A percentile compares a stretch with the other conserved stretches of the same genome.
These are phyloP conservation scores for Russula ochroleuca DNA, from an alignment of 768 basidiomycete species.

Conservation along the genomic window DNA sequence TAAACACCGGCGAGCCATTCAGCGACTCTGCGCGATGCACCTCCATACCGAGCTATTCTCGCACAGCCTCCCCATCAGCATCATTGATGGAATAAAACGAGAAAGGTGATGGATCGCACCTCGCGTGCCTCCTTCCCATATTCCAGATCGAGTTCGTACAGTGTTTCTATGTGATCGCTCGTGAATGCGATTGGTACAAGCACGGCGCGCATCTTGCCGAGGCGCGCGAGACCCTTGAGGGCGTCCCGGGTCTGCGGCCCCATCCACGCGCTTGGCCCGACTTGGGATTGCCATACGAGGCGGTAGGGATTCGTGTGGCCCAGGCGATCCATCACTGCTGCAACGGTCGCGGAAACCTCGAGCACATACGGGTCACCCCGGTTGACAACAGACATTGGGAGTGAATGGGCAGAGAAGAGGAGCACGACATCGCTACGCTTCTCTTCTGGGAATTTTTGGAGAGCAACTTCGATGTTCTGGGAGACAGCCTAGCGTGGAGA, in stretches of 20 bases:
- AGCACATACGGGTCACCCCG: slow-evolving; percentile 96
- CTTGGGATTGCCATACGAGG: slow-evolving; percentile 96
- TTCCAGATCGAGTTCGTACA: slow-evolving; percentile 94
- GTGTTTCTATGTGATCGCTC: slow-evolving; percentile 97
- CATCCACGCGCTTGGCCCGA: slow-evolving; percentile 97
- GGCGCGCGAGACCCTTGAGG: slow-evolving; percentile 76
- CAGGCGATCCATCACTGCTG: slow-evolving; percentile 88
- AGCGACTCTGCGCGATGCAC: slow-evolving; percentile 84
- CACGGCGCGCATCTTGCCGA: slow-evolving; percentile 72
- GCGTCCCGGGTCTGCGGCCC: slow-evolving; percentile 94
- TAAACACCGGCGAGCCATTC: slow-evolving; percentile 94
- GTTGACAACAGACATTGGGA: slow-evolving; percentile 98
- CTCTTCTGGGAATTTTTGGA: slow-evolving; percentile 71
- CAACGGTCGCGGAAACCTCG: slow-evolving; percentile 92
- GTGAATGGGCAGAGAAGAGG: slow-evolving; percentile 94
- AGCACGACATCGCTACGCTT: slow-evolving; percentile 72
- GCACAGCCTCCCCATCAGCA: slow-evolving; percentile 5
- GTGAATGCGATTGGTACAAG: slow-evolving; percentile 97
- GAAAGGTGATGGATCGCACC: slow-evolving; percentile 44
- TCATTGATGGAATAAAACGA: not conserved
- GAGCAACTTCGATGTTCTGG: slow-evolving; percentile 78
- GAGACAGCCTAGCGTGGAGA: slow-evolving; percentile 66
- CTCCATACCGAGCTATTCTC: slow-evolving; percentile 78
- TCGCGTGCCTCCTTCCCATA: slow-evolving; percentile 87
- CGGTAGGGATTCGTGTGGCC: slow-evolving; percentile 81